A percentile compares a stretch with the other conserved stretches of the same genome.
Conservation (phyloP, 345 rosid species). For the Melastoma malabathricum region DNA sequence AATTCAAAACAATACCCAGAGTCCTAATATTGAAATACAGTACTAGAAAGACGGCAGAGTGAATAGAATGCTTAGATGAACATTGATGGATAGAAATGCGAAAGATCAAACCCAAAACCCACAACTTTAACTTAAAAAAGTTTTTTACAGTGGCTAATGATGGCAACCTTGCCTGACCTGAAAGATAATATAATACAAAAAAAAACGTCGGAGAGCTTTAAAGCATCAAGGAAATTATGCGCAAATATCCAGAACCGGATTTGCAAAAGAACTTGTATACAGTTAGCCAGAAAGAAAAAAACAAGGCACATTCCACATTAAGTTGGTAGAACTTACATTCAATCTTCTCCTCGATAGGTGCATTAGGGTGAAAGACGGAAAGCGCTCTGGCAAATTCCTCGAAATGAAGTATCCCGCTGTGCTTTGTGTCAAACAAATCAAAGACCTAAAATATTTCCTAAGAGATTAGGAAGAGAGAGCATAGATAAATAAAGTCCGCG, state of each 20-base stretch:
- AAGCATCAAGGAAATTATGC: no score
- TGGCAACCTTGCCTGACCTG: no score
- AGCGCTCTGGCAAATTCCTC: constrained; percentile 99
- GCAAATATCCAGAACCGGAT: no score
- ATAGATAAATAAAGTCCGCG: background rate
- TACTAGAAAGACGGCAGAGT: no score
- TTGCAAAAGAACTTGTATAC: no score
- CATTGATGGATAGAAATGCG: background rate
- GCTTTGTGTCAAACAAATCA: constrained; percentile 93
- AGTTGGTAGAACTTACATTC: constrained; percentile 38
- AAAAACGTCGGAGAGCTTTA: no score
- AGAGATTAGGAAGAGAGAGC: background rate
- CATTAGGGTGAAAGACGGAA: constrained; percentile 94
- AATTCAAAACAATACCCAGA: background rate
- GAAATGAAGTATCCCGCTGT: constrained; percentile 87
- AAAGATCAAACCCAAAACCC: background rate
- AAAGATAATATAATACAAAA: no score
- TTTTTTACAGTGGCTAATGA: no score
- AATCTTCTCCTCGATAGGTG: constrained; percentile 88
- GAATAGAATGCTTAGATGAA: no score
- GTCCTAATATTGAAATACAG: background rate
- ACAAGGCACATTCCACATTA: no score
- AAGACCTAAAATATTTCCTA: constrained; percentile 49
- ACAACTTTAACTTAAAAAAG: no score
- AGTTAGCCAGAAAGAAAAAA: no score